A percentile compares a stretch with the other conserved stretches of the same genome.
phyloP scores from a whole-genome alignment of 1,284 basidiomycete genomes.

The Vanrija sp. region DNA sequence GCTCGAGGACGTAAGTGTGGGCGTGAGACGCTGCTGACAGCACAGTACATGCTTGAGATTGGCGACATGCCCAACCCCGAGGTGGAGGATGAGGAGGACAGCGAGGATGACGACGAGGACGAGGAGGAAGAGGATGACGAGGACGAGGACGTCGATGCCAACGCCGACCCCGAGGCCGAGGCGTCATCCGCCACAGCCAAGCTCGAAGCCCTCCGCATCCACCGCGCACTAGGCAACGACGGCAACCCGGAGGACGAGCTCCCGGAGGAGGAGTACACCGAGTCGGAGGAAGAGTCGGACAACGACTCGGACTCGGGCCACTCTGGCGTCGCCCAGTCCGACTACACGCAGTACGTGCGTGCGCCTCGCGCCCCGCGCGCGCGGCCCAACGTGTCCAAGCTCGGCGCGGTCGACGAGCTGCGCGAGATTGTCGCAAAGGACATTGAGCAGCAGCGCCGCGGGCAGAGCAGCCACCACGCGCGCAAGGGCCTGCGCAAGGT shows the following conservation, averaged over 20 bases:
- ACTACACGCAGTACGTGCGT: conserved; percentile 40
- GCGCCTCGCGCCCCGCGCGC: conserved; percentile 7
- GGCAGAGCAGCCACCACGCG: conserved; percentile 68
- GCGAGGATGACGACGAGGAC: conserved; percentile 45
- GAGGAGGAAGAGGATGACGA: conserved; percentile 44
- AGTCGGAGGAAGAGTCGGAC: conserved; percentile 18
- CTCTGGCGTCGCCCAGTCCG: conserved; percentile 28
- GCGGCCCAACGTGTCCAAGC: conserved; percentile 12
- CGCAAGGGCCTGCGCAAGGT: conserved; percentile 62
- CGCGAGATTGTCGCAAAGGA: conserved; percentile 63
- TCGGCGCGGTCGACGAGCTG: conserved; percentile 30
- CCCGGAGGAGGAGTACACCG: conserved; percentile 1
- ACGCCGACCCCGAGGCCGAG: neutral
- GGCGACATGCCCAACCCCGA: conserved; percentile 44
- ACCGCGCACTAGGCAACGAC: conserved; percentile 40
- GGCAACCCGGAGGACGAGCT: conserved; percentile 16
- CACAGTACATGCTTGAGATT: conserved; percentile 54
- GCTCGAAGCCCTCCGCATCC: conserved; percentile 37
- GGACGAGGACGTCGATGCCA: neutral
- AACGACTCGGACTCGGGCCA: conserved; percentile 23
- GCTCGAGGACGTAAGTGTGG: conserved; percentile 68
- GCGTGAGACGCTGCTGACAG: conserved; percentile 13
- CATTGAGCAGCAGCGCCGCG: conserved; percentile 60
- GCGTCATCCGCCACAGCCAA: conserved; percentile 21
- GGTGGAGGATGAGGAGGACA: conserved; percentile 40